Conservation (phyloP, 176 grass and related monocot species). For the Oryza meyeriana region DNA sequence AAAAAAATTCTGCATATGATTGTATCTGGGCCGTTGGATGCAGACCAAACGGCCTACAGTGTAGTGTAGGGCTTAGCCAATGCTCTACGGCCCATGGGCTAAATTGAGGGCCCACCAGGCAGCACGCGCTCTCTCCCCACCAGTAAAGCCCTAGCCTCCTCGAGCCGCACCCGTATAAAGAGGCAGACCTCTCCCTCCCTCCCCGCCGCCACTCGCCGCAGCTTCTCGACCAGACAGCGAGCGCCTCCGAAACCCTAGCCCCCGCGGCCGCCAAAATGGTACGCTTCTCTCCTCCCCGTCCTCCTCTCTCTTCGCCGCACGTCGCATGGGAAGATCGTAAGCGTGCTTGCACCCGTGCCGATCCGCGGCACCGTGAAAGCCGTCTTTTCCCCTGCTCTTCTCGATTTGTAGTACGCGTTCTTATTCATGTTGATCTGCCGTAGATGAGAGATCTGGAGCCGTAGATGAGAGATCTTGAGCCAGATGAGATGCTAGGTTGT, state of each 20-base stretch:
- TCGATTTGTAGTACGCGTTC: neutral
- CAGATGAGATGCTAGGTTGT: neutral
- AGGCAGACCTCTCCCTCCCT: neutral
- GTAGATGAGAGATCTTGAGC: neutral
- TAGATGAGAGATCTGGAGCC: neutral
- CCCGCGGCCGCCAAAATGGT: slow-evolving; percentile 42
- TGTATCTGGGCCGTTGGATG: neutral
- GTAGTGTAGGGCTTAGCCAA: no score
- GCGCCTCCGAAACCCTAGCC: slow-evolving; percentile 7
- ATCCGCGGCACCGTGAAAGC: neutral
- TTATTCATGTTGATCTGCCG: neutral
- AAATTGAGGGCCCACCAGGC: neutral
- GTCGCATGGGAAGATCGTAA: neutral
- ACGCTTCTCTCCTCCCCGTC: neutral
- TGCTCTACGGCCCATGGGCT: neutral
- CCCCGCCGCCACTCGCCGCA: slow-evolving; percentile 11
- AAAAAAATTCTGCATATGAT: no score
- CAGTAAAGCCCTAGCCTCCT: slow-evolving; percentile 24
- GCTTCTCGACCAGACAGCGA: slow-evolving; percentile 6
- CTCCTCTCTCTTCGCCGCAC: neutral
- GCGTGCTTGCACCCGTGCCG: neutral
- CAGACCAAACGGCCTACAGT: neutral
- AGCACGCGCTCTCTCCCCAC: neutral
- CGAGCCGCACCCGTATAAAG: slow-evolving; percentile 6
- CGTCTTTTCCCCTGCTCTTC: neutral